Base-by-base conservation (phyloP, 2,329 filamentous ascomycete species). In the Botrytis cinerea region DNA sequence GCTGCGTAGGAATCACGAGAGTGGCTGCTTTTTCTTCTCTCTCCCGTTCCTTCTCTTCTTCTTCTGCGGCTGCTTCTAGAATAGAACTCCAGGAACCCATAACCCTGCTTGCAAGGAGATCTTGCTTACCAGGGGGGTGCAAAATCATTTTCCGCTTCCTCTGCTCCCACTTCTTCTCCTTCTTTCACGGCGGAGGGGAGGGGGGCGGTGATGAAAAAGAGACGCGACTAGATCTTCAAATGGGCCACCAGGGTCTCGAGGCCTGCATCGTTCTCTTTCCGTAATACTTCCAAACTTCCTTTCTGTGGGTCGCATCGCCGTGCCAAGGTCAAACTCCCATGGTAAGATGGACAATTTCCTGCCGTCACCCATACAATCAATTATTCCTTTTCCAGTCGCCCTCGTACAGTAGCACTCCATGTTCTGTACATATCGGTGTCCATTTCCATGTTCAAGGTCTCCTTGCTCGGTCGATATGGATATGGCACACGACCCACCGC, bases 181-280 rank as follows among this genome's bases (percentile, higher is more conserved):
- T 25, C 22, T 7, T 38, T 1, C 28, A 45, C 25, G 20, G 40
- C 62, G 18, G n/a, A 28, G 38, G 16, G 18, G 32, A 32, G 38
- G 16, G 18, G 32, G 2, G 40, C 62, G 40, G 62, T 64, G 62
- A 64, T 64, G 43, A 25, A 35, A 64, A 64, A 61, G 57, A 60
- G 40, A 63, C 40, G 20, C 25, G 61, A 63, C 61, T 63, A 62
- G 60, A 62, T 62, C 38, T 63, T 45, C 45, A 22, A 18, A 45
- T 63, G 61, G 61, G n/a, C 40, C 61, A 64, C 40, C 12, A 45
- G 40, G 61, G n/a, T 64, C n/a, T 46, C n/a, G n/a, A 64, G 61
- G 43, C 61, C 46, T 54, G 51, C 28, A 54, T 54, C 51, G n/a
- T 54, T 64, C 40, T 46, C 40, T 64, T 32, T 38, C 28, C 32